phyloP scores from a whole-genome alignment of 352 stramenopile genomes.

The Phytopythium vexans region DNA sequence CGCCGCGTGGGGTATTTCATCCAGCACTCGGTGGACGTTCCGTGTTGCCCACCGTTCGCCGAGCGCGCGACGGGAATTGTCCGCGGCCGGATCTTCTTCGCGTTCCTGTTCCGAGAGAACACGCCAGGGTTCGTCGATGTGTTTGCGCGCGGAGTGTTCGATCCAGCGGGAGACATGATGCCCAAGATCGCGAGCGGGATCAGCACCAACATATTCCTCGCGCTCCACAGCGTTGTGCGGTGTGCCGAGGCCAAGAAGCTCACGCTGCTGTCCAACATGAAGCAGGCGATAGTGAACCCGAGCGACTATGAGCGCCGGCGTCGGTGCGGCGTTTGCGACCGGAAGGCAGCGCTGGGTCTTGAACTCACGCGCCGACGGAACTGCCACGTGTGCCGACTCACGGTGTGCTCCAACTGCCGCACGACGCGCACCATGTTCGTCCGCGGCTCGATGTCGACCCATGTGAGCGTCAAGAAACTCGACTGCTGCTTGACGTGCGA shows the following conservation, averaged over 20 bases:
- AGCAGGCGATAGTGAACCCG: not conserved
- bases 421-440: conserved; percentile 3
- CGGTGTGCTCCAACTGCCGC: conserved; percentile 14
- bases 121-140: conserved; percentile 37
- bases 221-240: conserved; percentile 27
- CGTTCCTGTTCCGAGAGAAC: conserved; percentile 35
- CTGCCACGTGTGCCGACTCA: conserved; percentile 9
- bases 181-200: conserved; percentile 21
- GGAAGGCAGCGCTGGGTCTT: not conserved
- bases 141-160: conserved; percentile 40
- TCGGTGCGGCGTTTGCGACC: not conserved
- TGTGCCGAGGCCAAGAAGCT: conserved; percentile 58
- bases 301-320: not conserved
- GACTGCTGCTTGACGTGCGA: conserved; percentile 35
- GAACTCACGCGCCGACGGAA: conserved; percentile 13
- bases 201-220: conserved; percentile 33
- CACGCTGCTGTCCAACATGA: conserved; percentile 32
- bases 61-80: conserved; percentile 18
- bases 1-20: conserved; percentile 39
- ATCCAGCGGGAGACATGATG: conserved; percentile 32
- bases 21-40: conserved; percentile 42
- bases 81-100: conserved; percentile 27
- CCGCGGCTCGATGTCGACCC: not conserved
- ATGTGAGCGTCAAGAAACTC: conserved; percentile 9
- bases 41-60: conserved; percentile 36